A percentile compares a stretch with the other conserved stretches of the same genome.
Evolutionary conservation across 805 yeast species (phyloP).

Genomic region (Monosporozyma siamensis): DNA sequence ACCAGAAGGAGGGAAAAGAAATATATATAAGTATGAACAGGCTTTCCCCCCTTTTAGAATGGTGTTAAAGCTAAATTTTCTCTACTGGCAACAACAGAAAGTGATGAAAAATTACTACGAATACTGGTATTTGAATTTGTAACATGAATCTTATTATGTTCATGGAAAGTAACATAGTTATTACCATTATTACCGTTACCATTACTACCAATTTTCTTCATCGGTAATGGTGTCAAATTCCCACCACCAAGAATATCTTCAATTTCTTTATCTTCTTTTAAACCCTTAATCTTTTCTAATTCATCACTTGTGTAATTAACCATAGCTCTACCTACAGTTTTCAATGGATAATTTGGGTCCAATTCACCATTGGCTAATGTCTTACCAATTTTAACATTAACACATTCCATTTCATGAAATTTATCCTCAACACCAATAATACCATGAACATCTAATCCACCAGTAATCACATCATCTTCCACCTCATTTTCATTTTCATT

Average conservation of each 20-base stretch:
- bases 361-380: conserved; percentile 32
- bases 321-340: conserved; percentile 82
- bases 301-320: conserved; percentile 81
- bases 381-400: conserved; percentile 51
- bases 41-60: neutral
- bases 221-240: too few species aligned
- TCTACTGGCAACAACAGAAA: conserved; percentile 54
- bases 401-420: conserved; percentile 88
- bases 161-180: neutral
- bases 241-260: conserved; percentile 51
- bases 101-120: neutral
- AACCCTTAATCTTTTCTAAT: conserved; percentile 70
- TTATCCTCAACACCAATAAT: conserved; percentile 64
- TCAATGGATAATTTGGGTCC: conserved; percentile 34
- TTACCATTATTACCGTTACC: conserved; percentile 45
- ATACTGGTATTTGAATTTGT: neutral
- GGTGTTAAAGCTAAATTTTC: conserved; percentile 79
- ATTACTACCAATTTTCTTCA: neutral
- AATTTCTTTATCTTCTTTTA: conserved; percentile 60
- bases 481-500: conserved; percentile 10
- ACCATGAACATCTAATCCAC: conserved; percentile 64
- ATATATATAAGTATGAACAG: neutral
- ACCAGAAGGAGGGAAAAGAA: neutral
- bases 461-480: conserved; percentile 1
- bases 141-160: neutral